phyloP scores from a whole-genome alignment of 768 basidiomycete species.

The Lanmaoa rubissima region DNA sequence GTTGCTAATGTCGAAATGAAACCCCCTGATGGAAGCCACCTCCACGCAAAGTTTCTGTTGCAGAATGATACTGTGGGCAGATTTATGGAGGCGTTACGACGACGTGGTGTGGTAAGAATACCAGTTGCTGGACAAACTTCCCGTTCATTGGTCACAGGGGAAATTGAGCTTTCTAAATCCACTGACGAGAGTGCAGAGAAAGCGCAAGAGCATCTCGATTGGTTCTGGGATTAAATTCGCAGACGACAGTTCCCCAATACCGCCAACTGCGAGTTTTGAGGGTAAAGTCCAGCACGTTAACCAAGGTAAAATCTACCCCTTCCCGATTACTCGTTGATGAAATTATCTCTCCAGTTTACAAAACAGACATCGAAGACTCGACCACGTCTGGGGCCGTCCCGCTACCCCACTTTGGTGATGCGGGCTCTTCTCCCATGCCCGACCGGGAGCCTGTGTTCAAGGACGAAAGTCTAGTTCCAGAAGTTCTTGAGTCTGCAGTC shows the following conservation, averaged over 20 bases:
- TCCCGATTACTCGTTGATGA: neutral
- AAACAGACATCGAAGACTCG: constrained; percentile 25
- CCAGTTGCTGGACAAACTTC: neutral
- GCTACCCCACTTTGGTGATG: neutral
- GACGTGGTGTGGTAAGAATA: constrained; percentile 46
- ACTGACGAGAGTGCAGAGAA: constrained; percentile 9
- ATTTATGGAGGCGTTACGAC: constrained; percentile 42
- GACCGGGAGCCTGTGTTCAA: neutral
- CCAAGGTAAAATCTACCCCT: constrained; percentile 18
- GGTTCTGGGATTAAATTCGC: constrained; percentile 26
- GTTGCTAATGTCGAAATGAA: constrained; percentile 27
- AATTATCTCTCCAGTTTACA: constrained; percentile 23
- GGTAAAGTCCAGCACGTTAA: constrained; percentile 33
- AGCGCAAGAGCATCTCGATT: constrained; percentile 24
- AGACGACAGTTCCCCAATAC: constrained; percentile 20
- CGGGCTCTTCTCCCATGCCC: neutral
- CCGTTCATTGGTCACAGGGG: constrained; percentile 22
- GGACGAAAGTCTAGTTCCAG: neutral
- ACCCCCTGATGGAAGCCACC: constrained; percentile 15
- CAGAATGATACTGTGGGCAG: constrained; percentile 31
- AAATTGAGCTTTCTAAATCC: constrained; percentile 30
- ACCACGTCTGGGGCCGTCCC: neutral
- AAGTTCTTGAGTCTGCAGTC: neutral
- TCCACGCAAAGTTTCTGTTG: constrained; percentile 40
- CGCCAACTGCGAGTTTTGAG: constrained; percentile 30